Percentiles rank a stretch among this genome's conserved stretches.
Evolutionary conservation across 139 green algal genomes (phyloP).

Genomic region (Spirogloea muscicola): DNA sequence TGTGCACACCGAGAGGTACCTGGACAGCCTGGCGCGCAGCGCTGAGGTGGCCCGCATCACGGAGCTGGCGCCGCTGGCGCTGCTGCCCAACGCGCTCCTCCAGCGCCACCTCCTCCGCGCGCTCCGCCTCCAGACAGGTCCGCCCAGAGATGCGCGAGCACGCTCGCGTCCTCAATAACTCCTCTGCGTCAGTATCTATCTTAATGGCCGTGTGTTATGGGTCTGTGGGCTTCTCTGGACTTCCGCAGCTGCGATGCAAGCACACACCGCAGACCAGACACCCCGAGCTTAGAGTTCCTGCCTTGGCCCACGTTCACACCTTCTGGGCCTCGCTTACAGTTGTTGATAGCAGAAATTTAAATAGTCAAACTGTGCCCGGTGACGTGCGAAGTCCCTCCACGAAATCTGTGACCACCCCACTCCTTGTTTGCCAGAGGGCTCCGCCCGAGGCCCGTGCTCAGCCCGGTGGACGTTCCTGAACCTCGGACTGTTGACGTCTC

Average conservation of each 20-base stretch:
- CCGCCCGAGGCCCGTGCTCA: neutral
- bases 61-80: constrained; percentile 11
- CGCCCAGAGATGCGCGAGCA: neutral
- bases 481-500: too few relatives aligned
- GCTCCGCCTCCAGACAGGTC: constrained; percentile 11
- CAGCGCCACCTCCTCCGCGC: neutral
- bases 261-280: too few relatives aligned
- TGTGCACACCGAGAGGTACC: constrained; percentile 31
- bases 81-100: constrained; percentile 10
- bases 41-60: constrained; percentile 17
- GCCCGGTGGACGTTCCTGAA: neutral
- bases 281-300: neutral
- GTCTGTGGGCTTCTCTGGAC: neutral
- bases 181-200: neutral
- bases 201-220: neutral
- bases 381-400: too few relatives aligned
- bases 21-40: constrained; percentile 25
- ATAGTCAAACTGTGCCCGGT: too few relatives aligned
- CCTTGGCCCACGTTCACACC: too few relatives aligned
- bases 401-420: neutral
- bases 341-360: too few relatives aligned
- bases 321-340: too few relatives aligned
- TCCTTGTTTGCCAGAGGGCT: neutral
- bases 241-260: neutral
- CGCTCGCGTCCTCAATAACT: neutral